Evolutionary conservation across 169 alveolate genomes (phyloP), one percentile per base, ranked within the genome.

Genomic region (Cryptosporidium tyzzeri): DNA sequence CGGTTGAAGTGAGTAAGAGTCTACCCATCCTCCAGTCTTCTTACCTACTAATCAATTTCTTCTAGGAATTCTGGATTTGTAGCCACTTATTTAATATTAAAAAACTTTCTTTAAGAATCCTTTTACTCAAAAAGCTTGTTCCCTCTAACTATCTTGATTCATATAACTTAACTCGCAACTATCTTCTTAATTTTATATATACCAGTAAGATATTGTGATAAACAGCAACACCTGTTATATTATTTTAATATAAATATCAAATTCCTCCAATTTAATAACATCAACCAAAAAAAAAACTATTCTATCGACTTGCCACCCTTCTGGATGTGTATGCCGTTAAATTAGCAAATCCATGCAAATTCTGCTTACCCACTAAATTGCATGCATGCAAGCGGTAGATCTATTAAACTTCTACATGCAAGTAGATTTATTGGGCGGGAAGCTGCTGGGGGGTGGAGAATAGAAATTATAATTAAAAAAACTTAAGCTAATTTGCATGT

Each of bases 341-440:
- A 55, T 55, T 39, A 23, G 37, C 35, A 55, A 55, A 55, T 26
- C 35, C 67, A 55, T 55, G 67, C 18, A 55, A 55, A 55, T 21
- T 55, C 67, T 31, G 71, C 51, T 33, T 31, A 14, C 53, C 41
- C 48, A 18, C 44, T 29, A 65, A 48, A 65, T 37, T 65, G 71
- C 71, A 65, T 65, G 71, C 71, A 65, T 65, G 71, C 48, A 16
- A 59, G 69, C 85, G 85, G 55, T 18, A 71, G 85, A 71, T 71
- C 85, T 71, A 71, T 50, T 71, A 48, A 48, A 21, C 67, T 21
- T 39, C 5, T 50, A 71, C 85, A 71, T 50, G 67, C 59, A 71
- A 50, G 85, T 50, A 29, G 16, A 55, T 55, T 55, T 0, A 2
- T 55, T 55, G 67, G 45, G 85, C 85, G 85, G 67, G 69, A 71